Percentiles rank a stretch among this genome's conserved stretches.
Conservation (phyloP, 2,329 filamentous ascomycete species). For the Dactylellina drechsleri region DNA sequence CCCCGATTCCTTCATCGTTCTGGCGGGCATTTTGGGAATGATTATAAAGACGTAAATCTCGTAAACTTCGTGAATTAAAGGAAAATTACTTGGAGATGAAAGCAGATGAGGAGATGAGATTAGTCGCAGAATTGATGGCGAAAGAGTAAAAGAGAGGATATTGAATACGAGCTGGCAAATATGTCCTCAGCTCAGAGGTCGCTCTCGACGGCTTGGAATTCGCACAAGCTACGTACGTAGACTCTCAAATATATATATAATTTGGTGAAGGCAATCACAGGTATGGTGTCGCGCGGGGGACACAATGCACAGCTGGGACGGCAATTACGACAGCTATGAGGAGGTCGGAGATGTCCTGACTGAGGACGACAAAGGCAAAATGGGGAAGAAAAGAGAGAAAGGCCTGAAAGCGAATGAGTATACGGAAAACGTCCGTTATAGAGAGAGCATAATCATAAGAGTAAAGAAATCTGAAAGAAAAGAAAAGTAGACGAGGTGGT, state of each 20-base stretch:
- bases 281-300: background rate
- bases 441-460: slow-evolving; percentile 35
- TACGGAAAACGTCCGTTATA: slow-evolving; percentile 41
- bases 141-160: background rate
- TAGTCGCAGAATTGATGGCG: background rate
- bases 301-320: slow-evolving; percentile 33
- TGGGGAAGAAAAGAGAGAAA: slow-evolving; percentile 21
- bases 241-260: background rate
- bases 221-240: slow-evolving; percentile 40
- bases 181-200: slow-evolving; percentile 33
- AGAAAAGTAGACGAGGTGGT: slow-evolving; percentile 5
- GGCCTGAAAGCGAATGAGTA: slow-evolving; percentile 42
- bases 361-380: slow-evolving; percentile 1
- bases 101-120: background rate
- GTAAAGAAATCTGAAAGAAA: slow-evolving; percentile 19
- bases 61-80: slow-evolving; percentile 11
- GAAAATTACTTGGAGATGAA: background rate
- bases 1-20: slow-evolving; percentile 13
- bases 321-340: slow-evolving; percentile 41
- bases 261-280: slow-evolving; percentile 2
- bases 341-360: slow-evolving; percentile 1
- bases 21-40: slow-evolving; percentile 23
- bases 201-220: slow-evolving; percentile 41
- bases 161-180: slow-evolving; percentile 24
- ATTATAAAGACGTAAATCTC: slow-evolving; percentile 11